Evolutionary conservation across 345 rosid species (phyloP), one percentile per base, ranked within the genome.

Genomic region (Boechera stricta): DNA sequence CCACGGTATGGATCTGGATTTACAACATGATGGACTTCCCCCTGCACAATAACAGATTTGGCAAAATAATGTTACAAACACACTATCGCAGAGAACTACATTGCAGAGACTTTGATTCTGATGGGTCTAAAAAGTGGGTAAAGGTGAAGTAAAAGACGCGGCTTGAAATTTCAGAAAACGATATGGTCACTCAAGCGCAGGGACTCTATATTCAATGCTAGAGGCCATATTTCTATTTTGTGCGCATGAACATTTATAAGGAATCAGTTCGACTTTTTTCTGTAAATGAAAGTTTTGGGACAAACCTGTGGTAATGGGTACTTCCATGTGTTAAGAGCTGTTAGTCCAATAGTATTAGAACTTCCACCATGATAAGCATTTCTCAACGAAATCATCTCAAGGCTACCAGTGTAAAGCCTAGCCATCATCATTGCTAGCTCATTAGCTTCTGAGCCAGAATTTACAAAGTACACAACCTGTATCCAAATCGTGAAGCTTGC

Each of bases 351-450:
- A 33, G 98, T 92, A 71, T 68, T 79, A 64, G 99, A 85, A 79
- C 96, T 92, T 82, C 99, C 99, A 76, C 98, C 98, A 55, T 95
- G 99, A 87, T 88, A 95, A 35, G 97, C 94, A 86, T 93, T 95
- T 83, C 98, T 86, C 81, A 93, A 77, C 6, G 97, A 89, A 79
- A 95, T 88, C 94, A 91, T 89, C 65, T 89, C 94, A 52, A 92
- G 98, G 79, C 85, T 88, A 64, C 97, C 90, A 31, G 85, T 84
- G 70, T 87, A 86, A 26, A 95, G 85, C 83, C 99, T 87, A 54
- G 97, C 98, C 99, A 95, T 93, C 81, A 93, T 78, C 97, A 86
- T 90, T 3, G 99, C 97, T 47, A 93, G 54, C 75, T 93, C 99
- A 85, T 95, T 95, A 21, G 99, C 99, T 82, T 93, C 94, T 1